These are phyloP conservation scores for Penicillium ucsense DNA, from an alignment of 495 filamentous ascomycete genomes.

Conservation along the genomic window DNA sequence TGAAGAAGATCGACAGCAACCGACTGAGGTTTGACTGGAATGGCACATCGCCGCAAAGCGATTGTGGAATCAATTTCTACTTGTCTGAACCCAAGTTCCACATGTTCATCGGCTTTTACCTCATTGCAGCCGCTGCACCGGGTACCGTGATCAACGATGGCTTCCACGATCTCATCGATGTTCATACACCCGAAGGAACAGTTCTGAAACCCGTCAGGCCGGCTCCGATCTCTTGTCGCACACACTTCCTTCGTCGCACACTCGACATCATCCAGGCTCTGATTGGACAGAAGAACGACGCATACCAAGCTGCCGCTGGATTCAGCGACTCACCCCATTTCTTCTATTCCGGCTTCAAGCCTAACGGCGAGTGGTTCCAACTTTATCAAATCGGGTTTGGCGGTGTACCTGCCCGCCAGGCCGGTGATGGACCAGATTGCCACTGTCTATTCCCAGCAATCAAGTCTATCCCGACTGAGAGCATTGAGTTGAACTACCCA, in stretches of 20 bases:
- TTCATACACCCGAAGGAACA: slow-evolving; percentile 34
- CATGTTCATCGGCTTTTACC: slow-evolving; percentile 43
- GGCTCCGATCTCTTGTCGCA: slow-evolving; percentile 40
- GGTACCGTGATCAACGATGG: slow-evolving; percentile 37
- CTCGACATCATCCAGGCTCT: slow-evolving; percentile 42
- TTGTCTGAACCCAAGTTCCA: slow-evolving; percentile 43
- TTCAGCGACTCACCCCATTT: slow-evolving; percentile 44
- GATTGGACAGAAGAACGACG: slow-evolving; percentile 36
- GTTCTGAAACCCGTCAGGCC: slow-evolving; percentile 40
- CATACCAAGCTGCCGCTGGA: slow-evolving; percentile 38
- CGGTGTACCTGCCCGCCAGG: slow-evolving; percentile 38
- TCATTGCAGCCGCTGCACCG: slow-evolving; percentile 37
- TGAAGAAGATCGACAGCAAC: slow-evolving; percentile 27
- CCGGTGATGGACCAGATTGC: slow-evolving; percentile 41
- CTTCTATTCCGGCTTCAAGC: slow-evolving; percentile 42
- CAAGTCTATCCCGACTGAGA: slow-evolving; percentile 42
- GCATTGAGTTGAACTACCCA: slow-evolving; percentile 41
- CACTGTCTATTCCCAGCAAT: slow-evolving; percentile 44
- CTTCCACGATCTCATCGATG: slow-evolving; percentile 41
- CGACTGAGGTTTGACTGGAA: slow-evolving; percentile 37
- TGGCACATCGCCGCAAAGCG: slow-evolving; percentile 38
- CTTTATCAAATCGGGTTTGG: slow-evolving; percentile 45
- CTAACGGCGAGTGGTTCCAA: slow-evolving; percentile 41
- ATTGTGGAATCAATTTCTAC: slow-evolving; percentile 41
- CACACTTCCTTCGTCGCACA: slow-evolving; percentile 35